Conservation (phyloP, 495 filamentous ascomycete genomes). For the Neurospora tetraspora region DNA sequence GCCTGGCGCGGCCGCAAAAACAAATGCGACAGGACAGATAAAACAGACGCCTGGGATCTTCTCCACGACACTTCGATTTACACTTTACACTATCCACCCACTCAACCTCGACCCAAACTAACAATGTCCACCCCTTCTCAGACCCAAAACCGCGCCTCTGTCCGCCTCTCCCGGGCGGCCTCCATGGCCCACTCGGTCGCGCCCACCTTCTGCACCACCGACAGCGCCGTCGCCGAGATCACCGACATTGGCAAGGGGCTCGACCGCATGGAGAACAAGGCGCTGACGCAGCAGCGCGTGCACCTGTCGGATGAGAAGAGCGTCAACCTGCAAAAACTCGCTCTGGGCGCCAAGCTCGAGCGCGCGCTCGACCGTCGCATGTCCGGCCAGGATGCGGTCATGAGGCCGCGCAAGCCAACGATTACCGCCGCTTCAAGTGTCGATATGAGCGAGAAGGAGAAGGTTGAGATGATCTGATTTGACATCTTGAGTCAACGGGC, state of each 20-base stretch:
- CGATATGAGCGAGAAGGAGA: slow-evolving; percentile 27
- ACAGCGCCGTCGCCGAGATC: slow-evolving; percentile 63
- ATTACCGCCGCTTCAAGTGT: slow-evolving; percentile 8
- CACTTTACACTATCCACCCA: neutral
- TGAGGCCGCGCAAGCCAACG: slow-evolving; percentile 46
- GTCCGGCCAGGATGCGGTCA: slow-evolving; percentile 84
- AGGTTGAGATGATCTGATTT: neutral
- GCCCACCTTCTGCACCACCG: slow-evolving; percentile 45
- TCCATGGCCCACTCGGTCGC: slow-evolving; percentile 65
- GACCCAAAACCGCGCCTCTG: slow-evolving; percentile 51
- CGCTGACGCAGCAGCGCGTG: slow-evolving; percentile 75
- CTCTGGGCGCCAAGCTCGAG: slow-evolving; percentile 88
- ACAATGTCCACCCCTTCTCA: neutral
- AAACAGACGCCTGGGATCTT: neutral
- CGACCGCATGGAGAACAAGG: slow-evolving; percentile 86
- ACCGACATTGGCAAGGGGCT: slow-evolving; percentile 72
- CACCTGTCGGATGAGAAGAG: slow-evolving; percentile 71
- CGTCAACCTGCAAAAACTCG: slow-evolving; percentile 79
- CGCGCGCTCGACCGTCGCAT: slow-evolving; percentile 83
- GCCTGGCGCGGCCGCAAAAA: neutral
- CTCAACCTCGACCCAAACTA: neutral
- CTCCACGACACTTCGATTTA: neutral
- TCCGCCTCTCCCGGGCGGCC: slow-evolving; percentile 67
- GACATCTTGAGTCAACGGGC: neutral
- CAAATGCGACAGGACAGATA: neutral